phyloP scores from a whole-genome alignment of 2,329 filamentous ascomycete genomes.

The Sporothrix pallida region DNA sequence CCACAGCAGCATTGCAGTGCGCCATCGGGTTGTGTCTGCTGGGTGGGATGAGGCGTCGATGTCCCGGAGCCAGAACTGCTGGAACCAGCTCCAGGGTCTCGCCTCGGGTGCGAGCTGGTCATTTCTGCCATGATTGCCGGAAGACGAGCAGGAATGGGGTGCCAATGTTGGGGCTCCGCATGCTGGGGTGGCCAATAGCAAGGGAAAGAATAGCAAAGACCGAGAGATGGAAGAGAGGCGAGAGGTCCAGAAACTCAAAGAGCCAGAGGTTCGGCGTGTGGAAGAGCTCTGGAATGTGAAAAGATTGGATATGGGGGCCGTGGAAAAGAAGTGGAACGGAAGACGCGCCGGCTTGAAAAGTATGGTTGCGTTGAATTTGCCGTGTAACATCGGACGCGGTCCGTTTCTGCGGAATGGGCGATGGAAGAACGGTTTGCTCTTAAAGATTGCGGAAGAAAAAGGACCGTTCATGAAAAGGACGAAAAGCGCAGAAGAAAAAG shows the following conservation, averaged over 20 bases:
- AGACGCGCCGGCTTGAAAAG: neutral
- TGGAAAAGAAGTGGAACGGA: neutral
- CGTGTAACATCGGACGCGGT: neutral
- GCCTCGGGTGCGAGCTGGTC: constrained; percentile 21
- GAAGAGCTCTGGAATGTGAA: constrained; percentile 25
- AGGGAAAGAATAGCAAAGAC: neutral
- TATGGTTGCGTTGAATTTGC: neutral
- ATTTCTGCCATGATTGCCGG: constrained; percentile 32
- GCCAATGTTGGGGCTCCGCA: constrained; percentile 22
- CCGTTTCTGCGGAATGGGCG: neutral
- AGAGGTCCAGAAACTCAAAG: too few relatives aligned
- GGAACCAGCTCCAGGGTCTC: constrained; percentile 18
- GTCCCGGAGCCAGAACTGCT: constrained; percentile 4
- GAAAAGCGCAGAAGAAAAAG: neutral
- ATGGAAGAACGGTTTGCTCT: neutral
- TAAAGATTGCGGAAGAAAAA: neutral
- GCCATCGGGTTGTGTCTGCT: constrained; percentile 43
- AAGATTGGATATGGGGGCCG: constrained; percentile 3
- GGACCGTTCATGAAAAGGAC: neutral
- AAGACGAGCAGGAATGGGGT: constrained; percentile 32
- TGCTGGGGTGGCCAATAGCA: constrained; percentile 25
- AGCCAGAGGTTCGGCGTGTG: neutral
- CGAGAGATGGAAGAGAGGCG: neutral
- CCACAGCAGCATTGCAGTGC: constrained; percentile 81
- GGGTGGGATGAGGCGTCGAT: neutral